These are phyloP conservation scores for Hansenula lynferdii DNA, from an alignment of 1,139 yeast species.

Conservation along the genomic window DNA sequence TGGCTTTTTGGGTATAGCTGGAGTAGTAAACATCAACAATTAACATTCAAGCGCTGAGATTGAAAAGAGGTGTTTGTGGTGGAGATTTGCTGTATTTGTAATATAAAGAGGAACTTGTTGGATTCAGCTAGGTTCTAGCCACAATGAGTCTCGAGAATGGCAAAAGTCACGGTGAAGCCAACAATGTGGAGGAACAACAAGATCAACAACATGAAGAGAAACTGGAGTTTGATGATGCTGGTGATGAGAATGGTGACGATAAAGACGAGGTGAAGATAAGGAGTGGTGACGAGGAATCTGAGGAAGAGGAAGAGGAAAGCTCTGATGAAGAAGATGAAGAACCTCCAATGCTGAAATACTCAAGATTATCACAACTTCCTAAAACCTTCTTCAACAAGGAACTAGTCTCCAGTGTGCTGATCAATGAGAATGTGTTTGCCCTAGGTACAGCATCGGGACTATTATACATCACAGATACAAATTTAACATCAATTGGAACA, in stretches of 20 bases:
- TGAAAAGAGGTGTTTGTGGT: too few relatives aligned
- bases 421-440: conserved; percentile 55
- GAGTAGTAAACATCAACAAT: too few relatives aligned
- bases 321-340: conserved; percentile 35
- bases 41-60: too few relatives aligned
- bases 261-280: too few relatives aligned
- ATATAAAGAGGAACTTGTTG: too few relatives aligned
- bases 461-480: conserved; percentile 59
- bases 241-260: too few relatives aligned
- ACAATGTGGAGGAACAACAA: neutral
- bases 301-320: conserved; percentile 16
- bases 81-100: too few relatives aligned
- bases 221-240: too few relatives aligned
- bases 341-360: conserved; percentile 75
- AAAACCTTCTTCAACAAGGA: conserved; percentile 64
- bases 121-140: neutral
- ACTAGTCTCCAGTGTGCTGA: conserved; percentile 66
- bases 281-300: conserved; percentile 14
- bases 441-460: conserved; percentile 92
- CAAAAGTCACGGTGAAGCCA: too few relatives aligned
- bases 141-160: neutral
- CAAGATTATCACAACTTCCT: conserved; percentile 63
- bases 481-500: conserved; percentile 58
- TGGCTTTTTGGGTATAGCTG: too few relatives aligned
- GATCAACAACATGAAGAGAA: neutral